Conservation (phyloP, 129 eudicot species). For the Tagetes patula region DNA sequence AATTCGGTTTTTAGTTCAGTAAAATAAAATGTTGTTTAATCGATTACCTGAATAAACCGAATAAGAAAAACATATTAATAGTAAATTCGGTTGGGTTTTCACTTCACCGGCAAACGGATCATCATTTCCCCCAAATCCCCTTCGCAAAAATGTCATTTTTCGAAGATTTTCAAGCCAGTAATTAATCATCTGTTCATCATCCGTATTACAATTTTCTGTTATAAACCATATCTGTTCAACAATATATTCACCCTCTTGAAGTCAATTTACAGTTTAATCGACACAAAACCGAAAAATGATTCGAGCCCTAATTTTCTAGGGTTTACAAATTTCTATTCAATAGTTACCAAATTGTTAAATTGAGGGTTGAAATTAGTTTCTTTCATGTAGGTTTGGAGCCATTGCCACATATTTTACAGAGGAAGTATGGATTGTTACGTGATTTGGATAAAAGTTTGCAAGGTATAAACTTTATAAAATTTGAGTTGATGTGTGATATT, state of each 20-base stretch:
- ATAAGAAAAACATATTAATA: too few relatives aligned
- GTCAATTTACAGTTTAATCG: slow-evolving; percentile 11
- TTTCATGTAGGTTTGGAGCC: slow-evolving; percentile 67
- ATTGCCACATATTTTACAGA: slow-evolving; percentile 66
- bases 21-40: too few relatives aligned
- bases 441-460: slow-evolving; percentile 87
- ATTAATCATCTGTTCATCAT: slow-evolving; percentile 23
- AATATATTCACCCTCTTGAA: background rate
- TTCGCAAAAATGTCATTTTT: slow-evolving; percentile 55
- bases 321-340: background rate
- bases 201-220: background rate
- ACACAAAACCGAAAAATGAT: slow-evolving; percentile 5
- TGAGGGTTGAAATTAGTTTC: background rate
- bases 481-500: background rate
- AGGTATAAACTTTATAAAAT: slow-evolving; percentile 37
- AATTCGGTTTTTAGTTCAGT: too few relatives aligned
- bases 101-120: slow-evolving; percentile 3
- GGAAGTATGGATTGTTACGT: slow-evolving; percentile 76
- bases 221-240: too few relatives aligned
- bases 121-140: slow-evolving; percentile 17
- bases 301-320: slow-evolving; percentile 33
- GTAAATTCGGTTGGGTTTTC: too few relatives aligned
- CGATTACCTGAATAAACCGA: too few relatives aligned
- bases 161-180: slow-evolving; percentile 87
- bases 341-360: background rate